These are phyloP conservation scores for Eustoma russellianum DNA, from an alignment of 257 asterid genomes.

Conservation along the genomic window DNA sequence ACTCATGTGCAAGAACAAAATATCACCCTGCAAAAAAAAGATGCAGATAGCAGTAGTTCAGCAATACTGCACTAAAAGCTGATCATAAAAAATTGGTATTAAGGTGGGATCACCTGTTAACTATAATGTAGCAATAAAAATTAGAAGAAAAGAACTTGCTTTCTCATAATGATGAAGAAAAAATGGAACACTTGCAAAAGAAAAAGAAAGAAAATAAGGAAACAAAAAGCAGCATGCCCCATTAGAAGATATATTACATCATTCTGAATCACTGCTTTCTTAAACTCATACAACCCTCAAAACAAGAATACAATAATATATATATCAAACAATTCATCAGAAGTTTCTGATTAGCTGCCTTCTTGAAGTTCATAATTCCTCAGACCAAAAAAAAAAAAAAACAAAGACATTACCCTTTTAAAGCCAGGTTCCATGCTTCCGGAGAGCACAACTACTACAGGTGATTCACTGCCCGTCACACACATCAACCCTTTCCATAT, in stretches of 20 bases:
- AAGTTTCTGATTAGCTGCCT: too few relatives aligned
- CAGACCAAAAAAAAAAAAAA: background rate
- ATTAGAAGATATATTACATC: too few relatives aligned
- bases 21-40: conserved; percentile 95
- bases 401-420: conserved; percentile 56
- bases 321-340: too few relatives aligned
- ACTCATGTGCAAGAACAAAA: conserved; percentile 92
- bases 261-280: too few relatives aligned
- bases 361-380: too few relatives aligned
- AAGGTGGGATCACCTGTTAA: background rate
- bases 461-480: conserved; percentile 93
- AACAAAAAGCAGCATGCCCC: too few relatives aligned
- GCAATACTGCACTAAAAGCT: background rate
- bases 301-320: too few relatives aligned
- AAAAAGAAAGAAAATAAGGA: too few relatives aligned
- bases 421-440: conserved; percentile 99
- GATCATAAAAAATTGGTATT: background rate
- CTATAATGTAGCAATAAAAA: background rate
- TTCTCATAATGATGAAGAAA: too few relatives aligned
- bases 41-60: background rate
- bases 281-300: too few relatives aligned
- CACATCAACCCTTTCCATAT: conserved; percentile 99
- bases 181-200: too few relatives aligned
- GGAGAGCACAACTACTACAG: conserved; percentile 98
- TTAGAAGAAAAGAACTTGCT: background rate